phyloP scores from a whole-genome alignment of 2,329 filamentous ascomycete species.

The Fusarium tupiense region DNA sequence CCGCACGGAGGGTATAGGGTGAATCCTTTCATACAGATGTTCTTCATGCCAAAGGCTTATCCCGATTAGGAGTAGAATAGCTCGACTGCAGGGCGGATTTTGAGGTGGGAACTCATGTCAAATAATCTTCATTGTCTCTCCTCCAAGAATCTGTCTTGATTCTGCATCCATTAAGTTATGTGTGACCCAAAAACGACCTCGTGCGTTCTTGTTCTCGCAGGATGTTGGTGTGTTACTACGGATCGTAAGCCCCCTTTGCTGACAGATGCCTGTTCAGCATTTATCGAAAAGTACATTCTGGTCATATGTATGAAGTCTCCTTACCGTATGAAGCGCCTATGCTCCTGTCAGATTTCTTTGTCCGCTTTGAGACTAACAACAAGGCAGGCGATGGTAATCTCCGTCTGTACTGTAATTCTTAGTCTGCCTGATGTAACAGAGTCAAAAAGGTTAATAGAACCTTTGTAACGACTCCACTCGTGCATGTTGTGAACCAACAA shows the following conservation, averaged over 20 bases:
- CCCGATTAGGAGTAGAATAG: constrained; percentile 28
- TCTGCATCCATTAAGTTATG: constrained; percentile 11
- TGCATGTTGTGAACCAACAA: not conserved
- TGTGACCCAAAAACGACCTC: constrained; percentile 18
- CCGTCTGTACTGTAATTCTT: not conserved
- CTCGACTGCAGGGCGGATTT: not conserved
- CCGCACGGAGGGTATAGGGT: not conserved
- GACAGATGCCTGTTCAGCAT: not conserved
- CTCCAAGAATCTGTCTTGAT: constrained; percentile 11
- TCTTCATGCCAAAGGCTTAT: not conserved
- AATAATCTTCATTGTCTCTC: constrained; percentile 3
- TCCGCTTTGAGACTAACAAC: not conserved
- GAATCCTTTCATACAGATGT: not conserved
- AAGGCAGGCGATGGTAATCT: not conserved
- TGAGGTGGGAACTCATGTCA: constrained; percentile 16
- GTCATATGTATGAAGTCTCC: not conserved
- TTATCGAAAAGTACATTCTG: not conserved
- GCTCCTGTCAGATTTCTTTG: not conserved
- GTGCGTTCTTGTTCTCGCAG: constrained; percentile 6
- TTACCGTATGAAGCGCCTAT: not conserved
- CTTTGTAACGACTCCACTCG: not conserved
- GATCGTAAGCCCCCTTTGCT: not conserved
- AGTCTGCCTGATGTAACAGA: not conserved
- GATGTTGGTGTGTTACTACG: constrained; percentile 1
- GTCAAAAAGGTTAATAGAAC: not conserved